A percentile compares a stretch with the other conserved stretches of the same genome.
Evolutionary conservation across 306 rosid genomes (phyloP).

Genomic region (Malus sieversii): DNA sequence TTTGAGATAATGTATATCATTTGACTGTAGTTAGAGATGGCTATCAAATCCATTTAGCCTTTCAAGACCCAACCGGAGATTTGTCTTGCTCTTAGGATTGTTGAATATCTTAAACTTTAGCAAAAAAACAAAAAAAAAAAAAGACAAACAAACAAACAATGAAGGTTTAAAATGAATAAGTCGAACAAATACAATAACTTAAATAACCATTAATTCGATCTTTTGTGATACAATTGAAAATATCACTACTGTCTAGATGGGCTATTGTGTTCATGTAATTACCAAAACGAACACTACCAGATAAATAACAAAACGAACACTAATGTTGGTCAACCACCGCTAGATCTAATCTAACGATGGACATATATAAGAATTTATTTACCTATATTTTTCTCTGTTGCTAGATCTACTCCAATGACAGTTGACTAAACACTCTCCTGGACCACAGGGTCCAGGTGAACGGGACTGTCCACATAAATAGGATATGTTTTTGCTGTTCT

Average conservation of each 20-base stretch:
- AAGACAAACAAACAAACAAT: no score
- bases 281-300: background rate
- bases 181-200: background rate
- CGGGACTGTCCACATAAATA: no score
- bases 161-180: background rate
- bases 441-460: no score
- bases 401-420: no score
- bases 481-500: no score
- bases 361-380: no score
- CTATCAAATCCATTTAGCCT: background rate
- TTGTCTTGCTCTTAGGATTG: background rate
- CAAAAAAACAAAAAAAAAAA: no score
- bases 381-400: no score
- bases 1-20: no score
- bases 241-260: background rate
- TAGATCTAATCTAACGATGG: no score
- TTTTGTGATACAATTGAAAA: background rate
- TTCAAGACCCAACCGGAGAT: background rate
- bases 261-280: background rate
- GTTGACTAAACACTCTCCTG: no score
- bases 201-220: background rate
- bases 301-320: background rate
- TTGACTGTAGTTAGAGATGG: background rate
- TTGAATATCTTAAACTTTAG: background rate
- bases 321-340: background rate